Evolutionary conservation across 2,329 filamentous ascomycete species (phyloP).

Genomic region (Cladosporium phlei): DNA sequence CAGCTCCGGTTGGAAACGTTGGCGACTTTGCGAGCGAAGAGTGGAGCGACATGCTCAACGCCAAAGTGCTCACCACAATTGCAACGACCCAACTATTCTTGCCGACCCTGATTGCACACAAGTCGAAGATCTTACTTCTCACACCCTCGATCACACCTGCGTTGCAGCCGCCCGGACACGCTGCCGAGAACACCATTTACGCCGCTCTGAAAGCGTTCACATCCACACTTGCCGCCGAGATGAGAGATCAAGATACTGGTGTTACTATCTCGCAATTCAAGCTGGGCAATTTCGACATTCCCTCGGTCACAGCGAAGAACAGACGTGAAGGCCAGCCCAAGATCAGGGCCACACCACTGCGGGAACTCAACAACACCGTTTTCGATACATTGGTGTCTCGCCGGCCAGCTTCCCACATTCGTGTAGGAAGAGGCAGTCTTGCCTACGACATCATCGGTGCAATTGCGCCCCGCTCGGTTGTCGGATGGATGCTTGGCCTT

Average conservation of each 20-base stretch:
- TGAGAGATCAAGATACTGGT: slow-evolving; percentile 57
- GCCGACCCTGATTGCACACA: slow-evolving; percentile 47
- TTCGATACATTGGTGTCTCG: slow-evolving; percentile 80
- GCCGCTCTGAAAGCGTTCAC: slow-evolving; percentile 84
- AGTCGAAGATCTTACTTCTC: slow-evolving; percentile 67
- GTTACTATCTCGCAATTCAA: slow-evolving; percentile 83
- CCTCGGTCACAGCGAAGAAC: slow-evolving; percentile 50
- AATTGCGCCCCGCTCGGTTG: slow-evolving; percentile 69
- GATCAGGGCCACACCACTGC: slow-evolving; percentile 56
- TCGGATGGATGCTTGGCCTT: slow-evolving; percentile 93
- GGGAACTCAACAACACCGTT: slow-evolving; percentile 77
- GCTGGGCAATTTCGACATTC: slow-evolving; percentile 85
- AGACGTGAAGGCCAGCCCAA: slow-evolving; percentile 33
- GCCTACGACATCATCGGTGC: slow-evolving; percentile 81
- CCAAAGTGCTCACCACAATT: slow-evolving; percentile 83
- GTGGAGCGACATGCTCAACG: slow-evolving; percentile 88
- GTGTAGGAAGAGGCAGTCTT: slow-evolving; percentile 77
- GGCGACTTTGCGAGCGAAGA: slow-evolving; percentile 77
- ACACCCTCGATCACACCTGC: slow-evolving; percentile 77
- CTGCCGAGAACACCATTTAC: slow-evolving; percentile 79
- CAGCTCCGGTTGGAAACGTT: slow-evolving; percentile 77
- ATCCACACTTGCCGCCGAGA: slow-evolving; percentile 72
- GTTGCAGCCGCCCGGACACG: slow-evolving; percentile 73
- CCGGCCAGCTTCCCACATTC: slow-evolving; percentile 57
- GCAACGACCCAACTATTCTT: slow-evolving; percentile 84